Base-by-base conservation (phyloP, 2,329 filamentous ascomycete genomes). In the Sporothrix sp. region DNA sequence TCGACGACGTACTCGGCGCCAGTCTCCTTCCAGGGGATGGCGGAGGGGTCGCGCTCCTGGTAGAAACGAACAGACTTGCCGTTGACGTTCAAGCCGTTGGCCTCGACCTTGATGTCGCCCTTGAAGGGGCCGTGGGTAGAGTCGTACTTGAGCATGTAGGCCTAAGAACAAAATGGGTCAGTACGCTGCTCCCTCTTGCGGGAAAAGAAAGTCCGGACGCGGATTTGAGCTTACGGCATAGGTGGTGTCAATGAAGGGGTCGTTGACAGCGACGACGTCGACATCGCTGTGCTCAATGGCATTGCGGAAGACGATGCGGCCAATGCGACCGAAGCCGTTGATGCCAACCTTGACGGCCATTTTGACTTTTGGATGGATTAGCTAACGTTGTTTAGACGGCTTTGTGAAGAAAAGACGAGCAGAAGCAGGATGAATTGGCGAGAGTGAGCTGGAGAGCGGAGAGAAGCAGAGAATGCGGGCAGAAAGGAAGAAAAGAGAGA, bases 91-190 rank as follows among this genome's bases (percentile, higher is more conserved):
- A 98, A 81, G 69, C 85, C 79, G 64, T 78, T 81, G 62, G 70
- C 70, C 56, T 82, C 76, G 68, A 85, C 75, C 71, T 82, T 72
- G 71, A 97, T 81, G 56, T 85, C 83, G 63, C 91, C 91, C 79
- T 96, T 94, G 86, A 97, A 98, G 70, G 81, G 70, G 63, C 93
- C 93, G 82, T 98, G 93, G 71, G 87, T 89, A 64, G 87, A 89
- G 80, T 98, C 93, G 73, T 97, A 97, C 81, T 95, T 94, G 76
- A 98, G 85, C 93, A 97, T 97, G 84, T 97, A 97, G 69, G 86
- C 87, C 89, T 95, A 58, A 53, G 32, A 37, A 37, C 33, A 43
- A 33, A 47, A 27, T 35, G 30, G 28, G 20, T 46, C 6, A 52
- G 18, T 3, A 42, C 9, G 25, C n/a, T 6, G 43, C 5, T 5